Evolutionary conservation across 805 yeast genomes (phyloP).

Genomic region (Cyberlindnera xishuangbannaensis): DNA sequence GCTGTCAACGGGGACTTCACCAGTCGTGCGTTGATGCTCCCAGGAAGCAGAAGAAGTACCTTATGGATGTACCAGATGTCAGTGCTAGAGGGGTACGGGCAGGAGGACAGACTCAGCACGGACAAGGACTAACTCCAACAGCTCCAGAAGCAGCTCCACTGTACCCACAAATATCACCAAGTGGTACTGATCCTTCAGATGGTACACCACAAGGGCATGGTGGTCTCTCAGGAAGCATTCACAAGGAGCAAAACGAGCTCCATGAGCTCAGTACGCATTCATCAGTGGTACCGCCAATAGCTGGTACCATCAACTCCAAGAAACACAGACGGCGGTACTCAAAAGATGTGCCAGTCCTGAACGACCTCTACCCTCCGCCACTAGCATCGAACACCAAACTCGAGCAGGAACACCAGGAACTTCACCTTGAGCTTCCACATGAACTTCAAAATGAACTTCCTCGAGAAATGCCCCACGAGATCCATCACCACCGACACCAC

Average conservation of each 20-base stretch:
- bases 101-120: too few relatives aligned
- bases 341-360: conserved; percentile 2
- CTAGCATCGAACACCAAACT: not conserved
- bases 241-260: too few relatives aligned
- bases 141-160: not conserved
- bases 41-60: conserved; percentile 76
- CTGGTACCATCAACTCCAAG: not conserved
- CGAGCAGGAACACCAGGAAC: not conserved
- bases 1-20: conserved; percentile 62
- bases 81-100: too few relatives aligned
- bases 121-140: too few relatives aligned
- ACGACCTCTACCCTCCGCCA: conserved; percentile 12
- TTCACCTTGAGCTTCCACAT: not conserved
- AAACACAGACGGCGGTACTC: too few relatives aligned
- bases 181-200: not conserved
- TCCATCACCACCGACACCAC: conserved; percentile 12
- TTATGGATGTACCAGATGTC: conserved; percentile 46
- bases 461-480: too few relatives aligned
- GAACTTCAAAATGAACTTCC: not conserved
- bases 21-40: conserved; percentile 85
- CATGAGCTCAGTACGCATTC: too few relatives aligned
- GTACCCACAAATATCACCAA: not conserved
- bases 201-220: not conserved
- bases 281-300: not conserved
- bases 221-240: too few relatives aligned